phyloP scores from a whole-genome alignment of 2,329 filamentous ascomycete species.

The Aspergillus texensis region DNA sequence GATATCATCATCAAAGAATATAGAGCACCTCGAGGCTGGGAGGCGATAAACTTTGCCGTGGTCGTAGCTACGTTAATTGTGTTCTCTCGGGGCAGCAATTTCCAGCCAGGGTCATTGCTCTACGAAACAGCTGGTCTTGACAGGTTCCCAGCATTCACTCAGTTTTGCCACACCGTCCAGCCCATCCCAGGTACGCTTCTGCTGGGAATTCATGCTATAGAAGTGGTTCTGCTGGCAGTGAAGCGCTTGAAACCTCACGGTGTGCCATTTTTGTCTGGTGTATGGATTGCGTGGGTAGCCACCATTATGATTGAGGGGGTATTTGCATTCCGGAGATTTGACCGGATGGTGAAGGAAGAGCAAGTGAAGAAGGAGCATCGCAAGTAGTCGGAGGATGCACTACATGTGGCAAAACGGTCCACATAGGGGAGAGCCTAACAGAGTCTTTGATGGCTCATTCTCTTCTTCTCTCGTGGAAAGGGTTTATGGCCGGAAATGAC shows the following conservation, averaged over 20 bases:
- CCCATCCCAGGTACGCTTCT: constrained; percentile 62
- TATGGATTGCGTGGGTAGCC: constrained; percentile 60
- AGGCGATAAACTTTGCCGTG: constrained; percentile 57
- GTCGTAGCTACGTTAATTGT: constrained; percentile 59
- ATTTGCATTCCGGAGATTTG: constrained; percentile 52
- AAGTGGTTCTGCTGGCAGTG: constrained; percentile 56
- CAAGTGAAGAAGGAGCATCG: constrained; percentile 35
- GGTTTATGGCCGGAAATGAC: not conserved
- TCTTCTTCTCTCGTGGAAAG: not conserved
- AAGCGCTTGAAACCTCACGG: constrained; percentile 54
- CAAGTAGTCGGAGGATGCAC: constrained; percentile 16
- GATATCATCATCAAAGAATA: constrained; percentile 58
- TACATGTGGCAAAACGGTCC: constrained; percentile 3
- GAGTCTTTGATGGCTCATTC: not conserved
- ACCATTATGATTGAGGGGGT: constrained; percentile 58
- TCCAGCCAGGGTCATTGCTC: constrained; percentile 55
- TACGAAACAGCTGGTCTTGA: constrained; percentile 54
- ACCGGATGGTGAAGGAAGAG: constrained; percentile 46
- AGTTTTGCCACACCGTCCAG: constrained; percentile 62
- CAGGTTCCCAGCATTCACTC: constrained; percentile 61
- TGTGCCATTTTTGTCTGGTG: constrained; percentile 49
- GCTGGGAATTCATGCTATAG: constrained; percentile 65
- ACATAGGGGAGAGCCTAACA: not conserved
- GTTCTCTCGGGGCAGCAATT: constrained; percentile 53
- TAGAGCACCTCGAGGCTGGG: constrained; percentile 53